Conservation (phyloP, 345 rosid species). For the Pugionium cornutum region DNA sequence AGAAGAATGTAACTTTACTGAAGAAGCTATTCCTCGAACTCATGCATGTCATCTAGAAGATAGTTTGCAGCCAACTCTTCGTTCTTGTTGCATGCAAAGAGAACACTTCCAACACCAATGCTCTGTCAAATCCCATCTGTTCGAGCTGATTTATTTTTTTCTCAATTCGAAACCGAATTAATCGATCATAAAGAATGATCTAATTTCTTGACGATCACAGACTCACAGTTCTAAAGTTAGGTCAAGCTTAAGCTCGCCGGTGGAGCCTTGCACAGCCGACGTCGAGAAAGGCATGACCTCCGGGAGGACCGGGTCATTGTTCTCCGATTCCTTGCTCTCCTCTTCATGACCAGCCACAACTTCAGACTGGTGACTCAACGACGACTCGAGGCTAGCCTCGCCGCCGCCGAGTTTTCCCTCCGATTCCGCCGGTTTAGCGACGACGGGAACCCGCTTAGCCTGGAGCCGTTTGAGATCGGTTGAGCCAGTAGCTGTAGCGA, state of each 20-base stretch:
- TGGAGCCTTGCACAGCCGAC: constrained; percentile 56
- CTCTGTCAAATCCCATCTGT: constrained; percentile 88
- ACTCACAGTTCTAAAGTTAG: constrained; percentile 51
- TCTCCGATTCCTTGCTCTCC: constrained; percentile 68
- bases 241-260: constrained; percentile 49
- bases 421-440: constrained; percentile 20
- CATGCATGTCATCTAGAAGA: constrained; percentile 85
- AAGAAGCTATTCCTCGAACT: constrained; percentile 64
- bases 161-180: neutral
- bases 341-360: constrained; percentile 47
- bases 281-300: constrained; percentile 42
- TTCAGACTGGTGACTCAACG: constrained; percentile 88
- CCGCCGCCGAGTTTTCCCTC: constrained; percentile 37
- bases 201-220: too few relatives aligned
- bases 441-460: constrained; percentile 4
- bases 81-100: constrained; percentile 88
- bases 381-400: constrained; percentile 72
- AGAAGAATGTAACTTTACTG: neutral
- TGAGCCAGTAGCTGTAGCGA: constrained; percentile 13
- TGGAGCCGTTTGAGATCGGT: constrained; percentile 27
- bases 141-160: constrained; percentile 53
- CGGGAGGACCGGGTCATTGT: constrained; percentile 45
- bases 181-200: neutral
- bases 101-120: constrained; percentile 74
- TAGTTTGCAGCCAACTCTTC: constrained; percentile 94